Evolutionary conservation across 2,329 filamentous ascomycete genomes (phyloP).

Genomic region (Claviceps monticola): DNA sequence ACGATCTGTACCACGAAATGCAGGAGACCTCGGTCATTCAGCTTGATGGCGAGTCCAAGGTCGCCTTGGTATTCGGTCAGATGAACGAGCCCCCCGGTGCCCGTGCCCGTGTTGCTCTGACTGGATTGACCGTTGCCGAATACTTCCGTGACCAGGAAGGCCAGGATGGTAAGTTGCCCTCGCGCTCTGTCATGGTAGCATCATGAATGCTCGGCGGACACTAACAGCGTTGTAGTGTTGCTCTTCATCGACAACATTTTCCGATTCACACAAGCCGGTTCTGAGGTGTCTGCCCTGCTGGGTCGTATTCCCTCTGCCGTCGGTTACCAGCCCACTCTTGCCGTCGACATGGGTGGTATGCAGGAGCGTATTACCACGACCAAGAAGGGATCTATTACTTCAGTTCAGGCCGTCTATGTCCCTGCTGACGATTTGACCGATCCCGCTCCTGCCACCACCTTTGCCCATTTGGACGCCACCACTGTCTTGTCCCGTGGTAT

Average conservation of each 20-base stretch:
- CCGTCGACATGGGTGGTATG: slow-evolving; percentile 98
- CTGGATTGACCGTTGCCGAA: slow-evolving; percentile 68
- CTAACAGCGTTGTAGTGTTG: slow-evolving; percentile 47
- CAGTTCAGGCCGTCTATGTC: slow-evolving; percentile 99
- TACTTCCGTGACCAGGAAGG: slow-evolving; percentile 67
- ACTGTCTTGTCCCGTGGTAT: slow-evolving; percentile 99
- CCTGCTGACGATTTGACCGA: slow-evolving; percentile 99
- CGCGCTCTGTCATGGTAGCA: neutral
- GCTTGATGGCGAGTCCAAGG: slow-evolving; percentile 98
- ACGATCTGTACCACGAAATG: slow-evolving; percentile 99
- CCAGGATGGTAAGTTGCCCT: slow-evolving; percentile 58
- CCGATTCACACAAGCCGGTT: slow-evolving; percentile 99
- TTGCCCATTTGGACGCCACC: slow-evolving; percentile 99
- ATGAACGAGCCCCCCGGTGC: slow-evolving; percentile 99
- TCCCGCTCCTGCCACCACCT: slow-evolving; percentile 97
- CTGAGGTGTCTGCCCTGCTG: slow-evolving; percentile 96
- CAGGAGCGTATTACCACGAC: slow-evolving; percentile 99
- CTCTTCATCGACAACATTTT: slow-evolving; percentile 99
- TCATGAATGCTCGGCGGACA: neutral
- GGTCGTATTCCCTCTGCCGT: slow-evolving; percentile 99
- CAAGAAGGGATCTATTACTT: slow-evolving; percentile 98
- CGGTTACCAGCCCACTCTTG: slow-evolving; percentile 98
- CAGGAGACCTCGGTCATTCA: slow-evolving; percentile 99
- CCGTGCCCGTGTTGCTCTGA: slow-evolving; percentile 98
- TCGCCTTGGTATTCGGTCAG: slow-evolving; percentile 98